phyloP scores from a whole-genome alignment of 1,284 basidiomycete genomes.

The Xerocomus amazonicus region DNA sequence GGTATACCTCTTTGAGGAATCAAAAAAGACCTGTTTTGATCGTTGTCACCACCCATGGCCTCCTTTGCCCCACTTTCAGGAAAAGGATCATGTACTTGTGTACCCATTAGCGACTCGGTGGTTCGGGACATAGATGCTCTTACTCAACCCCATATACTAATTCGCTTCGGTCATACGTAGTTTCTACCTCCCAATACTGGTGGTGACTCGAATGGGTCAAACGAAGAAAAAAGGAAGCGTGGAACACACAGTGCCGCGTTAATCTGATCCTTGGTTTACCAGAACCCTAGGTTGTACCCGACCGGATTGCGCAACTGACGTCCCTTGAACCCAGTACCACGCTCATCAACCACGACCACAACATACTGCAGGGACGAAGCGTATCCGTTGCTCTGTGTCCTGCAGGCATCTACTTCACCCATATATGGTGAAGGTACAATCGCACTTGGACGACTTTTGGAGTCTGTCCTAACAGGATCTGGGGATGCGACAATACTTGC shows the following conservation, averaged over 20 bases:
- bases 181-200: slow-evolving; percentile 68
- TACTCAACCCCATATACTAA: slow-evolving; percentile 96
- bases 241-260: slow-evolving; percentile 68
- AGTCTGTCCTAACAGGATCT: too few species aligned
- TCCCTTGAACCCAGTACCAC: slow-evolving; percentile 93
- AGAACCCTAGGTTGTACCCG: slow-evolving; percentile 79
- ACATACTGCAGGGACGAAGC: slow-evolving; percentile 91
- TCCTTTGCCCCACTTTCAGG: slow-evolving; percentile 88
- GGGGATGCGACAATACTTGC: too few species aligned
- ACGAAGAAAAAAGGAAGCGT: slow-evolving; percentile 9
- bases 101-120: slow-evolving; percentile 4
- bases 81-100: slow-evolving; percentile 83
- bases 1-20: background rate
- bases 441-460: too few species aligned
- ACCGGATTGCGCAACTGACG: slow-evolving; percentile 79
- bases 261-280: slow-evolving; percentile 86
- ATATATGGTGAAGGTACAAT: too few species aligned
- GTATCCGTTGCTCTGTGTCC: too few species aligned
- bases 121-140: slow-evolving; percentile 23
- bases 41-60: slow-evolving; percentile 56
- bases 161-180: slow-evolving; percentile 77
- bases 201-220: slow-evolving; percentile 5
- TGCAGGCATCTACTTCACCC: too few species aligned
- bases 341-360: slow-evolving; percentile 83
- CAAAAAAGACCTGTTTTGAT: background rate